Base-by-base conservation (phyloP, 176 grass and related monocot genomes). In the Oryza longistaminata region DNA sequence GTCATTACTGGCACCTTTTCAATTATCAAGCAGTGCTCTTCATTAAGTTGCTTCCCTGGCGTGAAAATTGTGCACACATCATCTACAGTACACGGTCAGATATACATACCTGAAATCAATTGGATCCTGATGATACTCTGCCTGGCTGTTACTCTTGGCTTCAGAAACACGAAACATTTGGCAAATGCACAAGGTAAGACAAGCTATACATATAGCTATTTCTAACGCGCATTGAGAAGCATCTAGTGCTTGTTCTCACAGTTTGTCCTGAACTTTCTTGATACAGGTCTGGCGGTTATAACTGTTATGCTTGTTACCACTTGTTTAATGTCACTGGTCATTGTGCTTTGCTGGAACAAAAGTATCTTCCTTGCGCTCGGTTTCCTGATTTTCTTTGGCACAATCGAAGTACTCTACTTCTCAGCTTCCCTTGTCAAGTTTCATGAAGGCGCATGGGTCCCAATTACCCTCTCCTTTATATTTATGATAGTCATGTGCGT, bases 71-170 rank as follows among this genome's bases (percentile, higher is more conserved):
- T 96, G 74, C 97, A 99, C 86, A 99, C 97, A 61, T 99, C 97
- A 31, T 96, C 93, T 12, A 91, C 87, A 16, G 79, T 91, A 22
- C 97, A 96, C 2, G 97, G 97, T 52, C 97, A 99, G 81, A 92
- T 99, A 89, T 99, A 99, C 82, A 96, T 99, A 67, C 97, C 97
- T 4, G 93, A 99, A 89, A 95, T 95, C 75, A 98, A 98, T 81
- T 98, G 96, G 96, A 93, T 90, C 34, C 61, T 98, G 73, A 98
- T 98, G 96, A 27, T 94, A 73, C 77, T 98, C 22, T 98, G 96
- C 31, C 74, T 98, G 53, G 87, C 96, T 87, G 96, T 95, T 76
- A 98, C 93, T 45, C 61, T 98, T 74, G 93, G 96, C 65, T 98
- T 98, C 87, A 90, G 90, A 83, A 87, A 98, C 78, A 95, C 96